Evolutionary conservation across 371 early-diverging fungal genomes (phyloP).

Genomic region (Rhizopus arrhizus): DNA sequence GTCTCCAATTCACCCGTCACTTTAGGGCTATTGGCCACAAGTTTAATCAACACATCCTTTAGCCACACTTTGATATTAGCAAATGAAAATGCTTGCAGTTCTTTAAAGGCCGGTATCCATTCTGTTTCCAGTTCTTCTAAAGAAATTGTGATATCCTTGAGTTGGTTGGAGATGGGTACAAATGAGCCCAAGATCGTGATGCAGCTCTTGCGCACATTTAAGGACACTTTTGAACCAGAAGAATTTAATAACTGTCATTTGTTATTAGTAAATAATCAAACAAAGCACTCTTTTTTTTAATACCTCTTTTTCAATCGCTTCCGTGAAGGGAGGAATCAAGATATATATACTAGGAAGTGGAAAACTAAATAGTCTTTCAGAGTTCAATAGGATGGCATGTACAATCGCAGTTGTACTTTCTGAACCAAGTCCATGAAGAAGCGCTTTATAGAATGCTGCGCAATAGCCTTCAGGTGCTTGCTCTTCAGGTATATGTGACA

Average conservation of each 20-base stretch:
- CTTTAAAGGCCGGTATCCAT: conserved; percentile 22
- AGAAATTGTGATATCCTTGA: conserved; percentile 33
- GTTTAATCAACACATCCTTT: conserved; percentile 51
- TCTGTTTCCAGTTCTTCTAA: conserved; percentile 22
- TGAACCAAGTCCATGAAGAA: conserved; percentile 65
- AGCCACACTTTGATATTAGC: conserved; percentile 47
- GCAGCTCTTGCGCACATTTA: conserved; percentile 40
- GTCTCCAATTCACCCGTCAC: conserved; percentile 37
- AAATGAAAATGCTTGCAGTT: conserved; percentile 29
- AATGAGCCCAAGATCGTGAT: conserved; percentile 49
- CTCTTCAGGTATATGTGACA: conserved; percentile 73
- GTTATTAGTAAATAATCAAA: background rate
- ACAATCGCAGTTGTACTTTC: conserved; percentile 52
- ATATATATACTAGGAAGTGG: conserved; percentile 70
- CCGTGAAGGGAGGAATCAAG: conserved; percentile 68
- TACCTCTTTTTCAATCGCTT: conserved; percentile 61
- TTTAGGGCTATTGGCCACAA: conserved; percentile 40
- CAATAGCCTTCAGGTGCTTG: conserved; percentile 56
- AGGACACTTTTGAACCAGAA: conserved; percentile 14
- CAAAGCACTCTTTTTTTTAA: background rate
- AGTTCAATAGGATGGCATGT: conserved; percentile 67
- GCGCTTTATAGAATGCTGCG: conserved; percentile 67
- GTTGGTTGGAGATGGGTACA: conserved; percentile 43
- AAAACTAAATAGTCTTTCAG: conserved; percentile 63
- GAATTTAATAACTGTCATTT: background rate